Evolutionary conservation across 2,329 filamentous ascomycete genomes (phyloP).

Genomic region (Pseudocercospora vitis): DNA sequence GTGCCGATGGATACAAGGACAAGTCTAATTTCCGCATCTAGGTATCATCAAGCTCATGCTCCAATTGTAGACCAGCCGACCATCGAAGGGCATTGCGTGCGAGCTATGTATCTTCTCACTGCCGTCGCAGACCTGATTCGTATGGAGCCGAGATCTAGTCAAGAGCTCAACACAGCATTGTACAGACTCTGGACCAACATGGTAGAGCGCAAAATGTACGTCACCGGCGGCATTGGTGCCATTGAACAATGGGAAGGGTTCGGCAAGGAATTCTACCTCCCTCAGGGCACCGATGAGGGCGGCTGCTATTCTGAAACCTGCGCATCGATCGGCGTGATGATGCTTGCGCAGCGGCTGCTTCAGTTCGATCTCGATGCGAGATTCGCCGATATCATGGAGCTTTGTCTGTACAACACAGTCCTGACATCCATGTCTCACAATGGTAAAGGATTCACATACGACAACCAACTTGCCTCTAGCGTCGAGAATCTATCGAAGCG

Average conservation of each 20-base stretch:
- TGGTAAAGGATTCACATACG: conserved; percentile 61
- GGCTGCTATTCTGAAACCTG: conserved; percentile 65
- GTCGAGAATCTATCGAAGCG: conserved; percentile 52
- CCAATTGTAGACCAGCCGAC: conserved; percentile 56
- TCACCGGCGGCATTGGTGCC: conserved; percentile 61
- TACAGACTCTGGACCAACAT: conserved; percentile 60
- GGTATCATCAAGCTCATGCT: conserved; percentile 59
- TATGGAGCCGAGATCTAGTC: conserved; percentile 37
- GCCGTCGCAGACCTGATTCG: conserved; percentile 57
- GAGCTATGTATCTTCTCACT: conserved; percentile 61
- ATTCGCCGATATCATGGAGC: conserved; percentile 61
- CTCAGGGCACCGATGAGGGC: conserved; percentile 60
- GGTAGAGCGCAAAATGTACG: conserved; percentile 61
- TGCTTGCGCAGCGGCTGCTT: conserved; percentile 59
- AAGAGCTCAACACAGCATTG: conserved; percentile 44
- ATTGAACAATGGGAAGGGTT: conserved; percentile 63
- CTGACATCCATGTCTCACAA: conserved; percentile 58
- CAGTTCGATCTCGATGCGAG: conserved; percentile 54
- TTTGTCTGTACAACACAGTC: conserved; percentile 61
- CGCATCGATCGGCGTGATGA: conserved; percentile 60
- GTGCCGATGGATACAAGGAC: no score
- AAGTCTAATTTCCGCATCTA: no score
- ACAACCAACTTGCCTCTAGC: conserved; percentile 60
- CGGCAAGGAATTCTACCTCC: conserved; percentile 59
- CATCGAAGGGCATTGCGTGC: conserved; percentile 60